Conservation (phyloP, 2,329 filamentous ascomycete genomes). For the Tolypocladium capitatum region DNA sequence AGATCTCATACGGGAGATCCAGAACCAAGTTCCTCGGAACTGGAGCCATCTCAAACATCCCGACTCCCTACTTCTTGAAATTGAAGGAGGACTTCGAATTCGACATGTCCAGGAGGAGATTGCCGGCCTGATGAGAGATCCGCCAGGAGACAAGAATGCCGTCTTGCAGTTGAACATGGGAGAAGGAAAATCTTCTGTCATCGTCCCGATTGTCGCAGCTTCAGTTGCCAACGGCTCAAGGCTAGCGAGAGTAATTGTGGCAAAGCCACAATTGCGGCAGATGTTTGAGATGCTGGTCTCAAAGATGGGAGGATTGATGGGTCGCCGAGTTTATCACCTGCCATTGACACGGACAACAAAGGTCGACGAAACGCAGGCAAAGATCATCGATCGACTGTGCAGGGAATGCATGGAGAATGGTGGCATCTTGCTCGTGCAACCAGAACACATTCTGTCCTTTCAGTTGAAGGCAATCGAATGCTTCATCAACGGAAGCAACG, state of each 20-base stretch:
- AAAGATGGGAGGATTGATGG: slow-evolving; percentile 40
- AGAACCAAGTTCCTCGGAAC: slow-evolving; percentile 35
- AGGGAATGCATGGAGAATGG: slow-evolving; percentile 29
- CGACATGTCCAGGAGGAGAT: slow-evolving; percentile 44
- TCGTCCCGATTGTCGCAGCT: slow-evolving; percentile 47
- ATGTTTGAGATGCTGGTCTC: slow-evolving; percentile 42
- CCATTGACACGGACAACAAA: slow-evolving; percentile 19
- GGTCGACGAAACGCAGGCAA: slow-evolving; percentile 16
- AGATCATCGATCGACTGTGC: slow-evolving; percentile 23
- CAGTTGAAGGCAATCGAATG: slow-evolving; percentile 44
- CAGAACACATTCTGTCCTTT: slow-evolving; percentile 49
- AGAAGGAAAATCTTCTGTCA: slow-evolving; percentile 53
- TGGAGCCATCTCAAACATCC: slow-evolving; percentile 39
- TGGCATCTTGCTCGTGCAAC: slow-evolving; percentile 44
- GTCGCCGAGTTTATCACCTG: not conserved
- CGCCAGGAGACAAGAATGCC: slow-evolving; percentile 24
- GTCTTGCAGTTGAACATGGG: slow-evolving; percentile 59
- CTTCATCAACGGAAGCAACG: slow-evolving; percentile 11
- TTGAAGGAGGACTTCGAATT: slow-evolving; percentile 47
- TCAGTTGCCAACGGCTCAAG: slow-evolving; percentile 32
- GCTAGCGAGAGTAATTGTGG: slow-evolving; percentile 42
- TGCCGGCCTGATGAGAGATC: slow-evolving; percentile 37
- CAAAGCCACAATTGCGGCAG: slow-evolving; percentile 42
- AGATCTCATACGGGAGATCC: slow-evolving; percentile 24
- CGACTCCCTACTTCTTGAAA: slow-evolving; percentile 48